These are phyloP conservation scores for Leccinum subspadiceum DNA, from an alignment of 1,284 basidiomycete species.

Conservation along the genomic window DNA sequence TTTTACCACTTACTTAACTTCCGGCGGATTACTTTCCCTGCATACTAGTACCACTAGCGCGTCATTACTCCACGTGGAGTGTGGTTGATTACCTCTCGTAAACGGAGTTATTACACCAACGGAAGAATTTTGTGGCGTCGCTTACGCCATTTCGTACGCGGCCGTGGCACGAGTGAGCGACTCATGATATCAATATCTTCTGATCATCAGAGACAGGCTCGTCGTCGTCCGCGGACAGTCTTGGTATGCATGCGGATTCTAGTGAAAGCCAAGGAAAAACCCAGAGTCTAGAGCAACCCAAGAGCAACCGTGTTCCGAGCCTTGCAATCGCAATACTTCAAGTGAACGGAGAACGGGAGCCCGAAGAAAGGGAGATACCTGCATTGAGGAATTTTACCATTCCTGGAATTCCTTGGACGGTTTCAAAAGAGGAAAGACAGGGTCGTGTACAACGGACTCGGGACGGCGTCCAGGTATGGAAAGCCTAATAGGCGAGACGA, in stretches of 20 bases:
- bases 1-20: background rate
- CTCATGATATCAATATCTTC: background rate
- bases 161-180: background rate
- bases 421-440: slow-evolving; percentile 10
- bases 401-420: background rate
- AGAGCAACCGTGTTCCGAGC: background rate
- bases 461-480: background rate
- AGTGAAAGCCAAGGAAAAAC: slow-evolving; percentile 12
- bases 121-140: background rate
- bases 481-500: slow-evolving; percentile 2
- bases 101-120: slow-evolving; percentile 11
- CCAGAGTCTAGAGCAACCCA: slow-evolving; percentile 9
- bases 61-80: background rate
- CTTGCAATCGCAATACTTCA: slow-evolving; percentile 11
- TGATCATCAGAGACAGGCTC: background rate
- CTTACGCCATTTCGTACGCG: background rate
- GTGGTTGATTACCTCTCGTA: slow-evolving; percentile 3
- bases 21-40: background rate
- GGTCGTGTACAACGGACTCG: background rate
- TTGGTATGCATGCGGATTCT: background rate
- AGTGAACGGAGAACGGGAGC: background rate
- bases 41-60: background rate
- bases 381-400: background rate
- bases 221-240: slow-evolving; percentile 13
- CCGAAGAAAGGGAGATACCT: background rate